Evolutionary conservation across 2,329 filamentous ascomycete genomes (phyloP), one percentile per base, ranked within the genome.

Genomic region (Botryosphaeria dothidea): DNA sequence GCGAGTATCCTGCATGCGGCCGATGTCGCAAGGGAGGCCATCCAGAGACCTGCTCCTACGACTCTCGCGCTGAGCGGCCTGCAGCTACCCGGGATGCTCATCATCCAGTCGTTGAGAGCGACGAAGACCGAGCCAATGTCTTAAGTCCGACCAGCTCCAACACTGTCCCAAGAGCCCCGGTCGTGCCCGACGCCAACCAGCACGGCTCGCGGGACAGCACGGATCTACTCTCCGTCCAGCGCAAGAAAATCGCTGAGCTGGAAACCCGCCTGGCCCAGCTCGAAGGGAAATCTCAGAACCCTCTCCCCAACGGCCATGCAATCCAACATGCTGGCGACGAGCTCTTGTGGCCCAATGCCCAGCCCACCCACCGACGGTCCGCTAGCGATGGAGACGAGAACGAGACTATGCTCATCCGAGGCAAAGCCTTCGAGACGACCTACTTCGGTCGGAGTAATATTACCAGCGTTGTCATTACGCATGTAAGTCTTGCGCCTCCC

Each of bases 401-500:
- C 2, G 79, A 82, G 67, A 76, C 75, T 2, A 78, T 78, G 67
- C 72, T 82, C 56, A 77, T 82, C 49, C 70, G 79, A 65, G 79
- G 79, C 0, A 80, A 76, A 62, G 74, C 74, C 0, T 82, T 81
- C 72, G 81, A 80, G 68, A 80, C 80, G 0, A 76, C 78, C 17
- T 82, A 80, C 66, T 77, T 79, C 64, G 80, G 80, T 4, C 73
- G 75, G 4, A 81, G 79, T 4, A 78, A 80, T 66, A 70, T 79
- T 2, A 73, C 77, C 65, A 75, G 71, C 65, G 49, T 52, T 54
- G 66, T 74, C 11, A 71, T 78, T 11, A 71, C 69, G 11, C 72
- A 75, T 69, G 77, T 78, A 73, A 61, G 63, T 65, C 3, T 27
- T 19, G 9, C 9, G 25, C 21, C 29, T 21, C 19, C 23, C 2